Base-by-base conservation (phyloP, 352 stramenopile species). In the Phytophthora rubi region DNA sequence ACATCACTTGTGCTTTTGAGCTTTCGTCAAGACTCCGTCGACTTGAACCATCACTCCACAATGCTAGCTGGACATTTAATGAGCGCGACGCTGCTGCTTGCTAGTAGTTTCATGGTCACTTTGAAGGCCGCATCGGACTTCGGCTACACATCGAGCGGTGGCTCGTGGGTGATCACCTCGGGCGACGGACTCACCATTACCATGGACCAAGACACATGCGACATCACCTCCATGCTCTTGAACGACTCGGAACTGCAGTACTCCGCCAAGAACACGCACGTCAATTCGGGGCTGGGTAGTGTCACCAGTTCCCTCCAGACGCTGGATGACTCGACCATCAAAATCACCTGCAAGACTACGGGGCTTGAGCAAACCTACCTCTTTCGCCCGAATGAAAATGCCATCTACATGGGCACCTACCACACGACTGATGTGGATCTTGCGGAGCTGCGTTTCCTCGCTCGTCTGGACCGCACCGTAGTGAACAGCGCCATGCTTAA, bases 401-500 rank as follows among this genome's bases (percentile, higher is more conserved):
- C 59, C 33, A 73, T 86, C 45, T 86, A 86, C 71, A 84, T 86
- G 76, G 76, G 74, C 32, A 86, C 79, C 12, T 82, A 86, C 79
- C 79, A 84, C 61, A 72, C 66, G 32, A 58, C 44, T 3, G 71
- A 77, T 26, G 48, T 76, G 13, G 57, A 68, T 15, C 67, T 86
- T 0, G 61, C 71, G 0, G 79, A 86, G 48, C 57, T 86, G 15
- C 79, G 79, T 37, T 86, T 86, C 62, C 64, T 86, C 9, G 76
- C 74, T 9, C 79, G 79, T 23, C 48, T 86, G 4, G 70, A 76
- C 23, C 57, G 56, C 9, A 57, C 39, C 6, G 77, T 73, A 13
- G 55, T 84, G 6, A 53, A 74, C 6, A 77, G 65, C 2, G 79
- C 68, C 2, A 65, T 82, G 53, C 32, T 26, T 9, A 57, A 71